Conservation (phyloP, 306 rosid species). For the Malus orientalis region DNA sequence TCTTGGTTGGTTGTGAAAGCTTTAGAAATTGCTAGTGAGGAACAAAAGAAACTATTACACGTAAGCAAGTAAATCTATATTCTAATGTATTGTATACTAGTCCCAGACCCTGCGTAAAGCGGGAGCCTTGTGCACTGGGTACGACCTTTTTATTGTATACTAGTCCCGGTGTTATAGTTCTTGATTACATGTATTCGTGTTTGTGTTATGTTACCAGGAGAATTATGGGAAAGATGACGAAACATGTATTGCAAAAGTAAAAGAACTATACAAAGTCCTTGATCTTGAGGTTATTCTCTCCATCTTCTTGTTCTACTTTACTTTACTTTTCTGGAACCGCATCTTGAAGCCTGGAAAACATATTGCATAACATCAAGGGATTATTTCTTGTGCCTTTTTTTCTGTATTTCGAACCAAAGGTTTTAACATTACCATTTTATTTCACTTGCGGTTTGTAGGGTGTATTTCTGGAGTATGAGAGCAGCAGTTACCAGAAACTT, state of each 20-base stretch:
- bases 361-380: not conserved
- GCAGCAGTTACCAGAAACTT: constrained; percentile 54
- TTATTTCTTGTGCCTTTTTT: not conserved
- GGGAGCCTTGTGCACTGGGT: too few relatives aligned
- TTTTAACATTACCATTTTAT: not conserved
- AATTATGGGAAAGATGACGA: constrained; percentile 67
- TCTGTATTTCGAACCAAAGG: not conserved
- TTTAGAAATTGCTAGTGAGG: constrained; percentile 54
- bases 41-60: constrained; percentile 61
- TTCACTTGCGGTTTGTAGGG: constrained; percentile 36
- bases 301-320: not conserved
- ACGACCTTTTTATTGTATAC: not conserved
- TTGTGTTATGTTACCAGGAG: constrained; percentile 37
- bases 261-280: constrained; percentile 61
- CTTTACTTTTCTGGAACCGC: not conserved
- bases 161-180: not conserved
- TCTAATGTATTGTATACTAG: not conserved
- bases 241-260: constrained; percentile 59
- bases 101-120: too few relatives aligned
- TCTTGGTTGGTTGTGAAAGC: constrained; percentile 96
- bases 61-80: constrained; percentile 35
- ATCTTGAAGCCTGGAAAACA: not conserved
- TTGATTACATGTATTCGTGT: not conserved
- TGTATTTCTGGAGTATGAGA: constrained; percentile 66
- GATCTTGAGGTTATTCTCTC: constrained; percentile 55